These are phyloP conservation scores for Salix brachista DNA, from an alignment of 345 rosid species.

Conservation along the genomic window DNA sequence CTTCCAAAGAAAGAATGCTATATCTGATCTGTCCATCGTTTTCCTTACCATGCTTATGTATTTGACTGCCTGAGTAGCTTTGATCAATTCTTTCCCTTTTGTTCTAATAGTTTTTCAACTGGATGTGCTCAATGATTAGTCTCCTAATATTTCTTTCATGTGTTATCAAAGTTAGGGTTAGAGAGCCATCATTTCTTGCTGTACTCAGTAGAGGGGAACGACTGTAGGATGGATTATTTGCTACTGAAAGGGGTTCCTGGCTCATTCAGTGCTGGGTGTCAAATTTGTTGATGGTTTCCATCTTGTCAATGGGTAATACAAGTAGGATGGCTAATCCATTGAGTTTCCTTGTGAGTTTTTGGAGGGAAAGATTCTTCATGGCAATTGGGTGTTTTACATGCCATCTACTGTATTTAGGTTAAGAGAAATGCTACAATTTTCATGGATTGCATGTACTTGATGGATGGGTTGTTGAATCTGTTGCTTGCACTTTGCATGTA, in stretches of 20 bases:
- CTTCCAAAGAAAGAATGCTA: neutral
- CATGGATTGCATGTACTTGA: neutral
- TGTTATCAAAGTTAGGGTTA: neutral
- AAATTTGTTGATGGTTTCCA: neutral
- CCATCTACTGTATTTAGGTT: neutral
- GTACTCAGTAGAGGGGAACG: neutral
- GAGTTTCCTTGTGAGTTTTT: neutral
- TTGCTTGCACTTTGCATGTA: neutral
- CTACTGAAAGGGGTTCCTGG: neutral
- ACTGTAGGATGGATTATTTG: neutral
- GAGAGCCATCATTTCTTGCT: neutral
- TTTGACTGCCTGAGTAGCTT: neutral
- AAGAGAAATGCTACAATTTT: neutral
- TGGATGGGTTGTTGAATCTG: neutral
- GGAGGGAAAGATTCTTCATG: neutral
- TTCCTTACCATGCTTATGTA: neutral
- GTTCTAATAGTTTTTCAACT: neutral
- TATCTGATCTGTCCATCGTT: neutral
- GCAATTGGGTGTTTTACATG: neutral
- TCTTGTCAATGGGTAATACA: neutral
- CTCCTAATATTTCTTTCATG: neutral
- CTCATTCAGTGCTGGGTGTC: neutral
- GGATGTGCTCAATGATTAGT: neutral
- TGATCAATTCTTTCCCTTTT: neutral
- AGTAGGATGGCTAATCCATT: neutral